A percentile compares a stretch with the other conserved stretches of the same genome.
These are phyloP conservation scores for Phylloporus sp. DNA, from an alignment of 768 basidiomycete species.

Conservation along the genomic window DNA sequence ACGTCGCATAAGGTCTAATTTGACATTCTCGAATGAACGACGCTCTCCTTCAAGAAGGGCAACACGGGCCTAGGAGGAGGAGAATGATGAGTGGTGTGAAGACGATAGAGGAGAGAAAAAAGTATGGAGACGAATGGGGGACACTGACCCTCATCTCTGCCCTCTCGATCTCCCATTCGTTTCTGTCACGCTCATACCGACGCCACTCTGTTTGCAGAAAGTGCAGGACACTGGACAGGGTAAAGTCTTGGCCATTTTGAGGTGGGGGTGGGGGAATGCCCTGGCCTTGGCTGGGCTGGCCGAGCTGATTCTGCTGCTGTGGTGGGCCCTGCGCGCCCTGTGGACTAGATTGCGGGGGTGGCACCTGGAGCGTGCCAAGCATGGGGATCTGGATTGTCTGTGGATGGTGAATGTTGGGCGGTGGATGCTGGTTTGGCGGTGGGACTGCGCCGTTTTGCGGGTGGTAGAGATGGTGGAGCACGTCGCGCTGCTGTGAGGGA, in stretches of 20 bases:
- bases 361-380: constrained; percentile 67
- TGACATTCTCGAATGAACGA: constrained; percentile 94
- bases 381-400: constrained; percentile 57
- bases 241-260: constrained; percentile 88
- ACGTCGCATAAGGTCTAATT: constrained; percentile 90
- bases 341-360: constrained; percentile 46
- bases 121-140: background rate
- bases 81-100: constrained; percentile 12
- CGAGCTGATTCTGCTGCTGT: constrained; percentile 54
- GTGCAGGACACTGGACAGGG: constrained; percentile 90
- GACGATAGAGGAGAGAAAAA: background rate
- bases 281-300: constrained; percentile 52
- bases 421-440: constrained; percentile 16
- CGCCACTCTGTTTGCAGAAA: constrained; percentile 99
- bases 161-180: constrained; percentile 99
- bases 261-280: constrained; percentile 71
- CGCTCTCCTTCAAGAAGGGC: constrained; percentile 96
- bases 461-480: constrained; percentile 30
- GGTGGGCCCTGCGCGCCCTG: constrained; percentile 37
- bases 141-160: constrained; percentile 94
- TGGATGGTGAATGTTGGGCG: constrained; percentile 36
- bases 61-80: constrained; percentile 73
- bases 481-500: constrained; percentile 25
- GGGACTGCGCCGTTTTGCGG: constrained; percentile 21
- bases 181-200: constrained; percentile 94